Evolutionary conservation across 2,329 filamentous ascomycete species (phyloP).

Genomic region (Curvularia sp.): DNA sequence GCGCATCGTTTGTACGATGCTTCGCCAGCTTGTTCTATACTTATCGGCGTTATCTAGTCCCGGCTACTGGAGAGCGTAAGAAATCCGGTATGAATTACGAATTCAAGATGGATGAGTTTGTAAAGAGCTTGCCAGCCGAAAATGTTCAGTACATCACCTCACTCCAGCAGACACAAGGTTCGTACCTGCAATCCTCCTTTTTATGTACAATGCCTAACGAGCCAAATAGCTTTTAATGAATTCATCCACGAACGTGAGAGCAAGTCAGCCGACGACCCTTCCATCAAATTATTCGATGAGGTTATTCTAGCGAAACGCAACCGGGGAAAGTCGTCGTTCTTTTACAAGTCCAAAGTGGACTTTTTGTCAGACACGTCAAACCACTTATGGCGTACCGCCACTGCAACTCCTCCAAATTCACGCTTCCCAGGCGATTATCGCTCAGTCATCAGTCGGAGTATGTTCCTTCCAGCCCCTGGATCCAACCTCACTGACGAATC

Average conservation of each 20-base stretch:
- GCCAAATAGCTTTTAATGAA: constrained; percentile 71
- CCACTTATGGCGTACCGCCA: constrained; percentile 77
- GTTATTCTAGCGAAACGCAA: constrained; percentile 81
- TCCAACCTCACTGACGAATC: constrained; percentile 55
- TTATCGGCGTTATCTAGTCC: constrained; percentile 68
- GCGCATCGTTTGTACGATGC: constrained; percentile 72
- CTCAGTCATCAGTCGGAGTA: constrained; percentile 59
- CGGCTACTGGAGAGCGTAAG: constrained; percentile 66
- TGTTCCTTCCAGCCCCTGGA: constrained; percentile 18
- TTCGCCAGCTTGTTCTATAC: constrained; percentile 74
- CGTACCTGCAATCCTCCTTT: constrained; percentile 11
- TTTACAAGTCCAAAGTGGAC: constrained; percentile 63
- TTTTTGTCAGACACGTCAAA: constrained; percentile 77
- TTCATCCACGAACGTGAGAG: constrained; percentile 84
- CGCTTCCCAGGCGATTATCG: constrained; percentile 64
- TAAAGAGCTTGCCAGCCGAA: constrained; percentile 69
- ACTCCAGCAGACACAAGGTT: constrained; percentile 70
- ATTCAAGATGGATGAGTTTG: constrained; percentile 72
- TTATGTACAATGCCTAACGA: constrained; percentile 16
- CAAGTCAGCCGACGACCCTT: constrained; percentile 66
- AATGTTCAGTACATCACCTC: constrained; percentile 69
- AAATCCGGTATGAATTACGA: constrained; percentile 68
- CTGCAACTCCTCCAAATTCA: constrained; percentile 63
- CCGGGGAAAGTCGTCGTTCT: constrained; percentile 70
- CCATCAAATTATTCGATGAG: constrained; percentile 81